Evolutionary conservation across 257 asterid genomes (phyloP).

Genomic region (Echites panduratus): DNA sequence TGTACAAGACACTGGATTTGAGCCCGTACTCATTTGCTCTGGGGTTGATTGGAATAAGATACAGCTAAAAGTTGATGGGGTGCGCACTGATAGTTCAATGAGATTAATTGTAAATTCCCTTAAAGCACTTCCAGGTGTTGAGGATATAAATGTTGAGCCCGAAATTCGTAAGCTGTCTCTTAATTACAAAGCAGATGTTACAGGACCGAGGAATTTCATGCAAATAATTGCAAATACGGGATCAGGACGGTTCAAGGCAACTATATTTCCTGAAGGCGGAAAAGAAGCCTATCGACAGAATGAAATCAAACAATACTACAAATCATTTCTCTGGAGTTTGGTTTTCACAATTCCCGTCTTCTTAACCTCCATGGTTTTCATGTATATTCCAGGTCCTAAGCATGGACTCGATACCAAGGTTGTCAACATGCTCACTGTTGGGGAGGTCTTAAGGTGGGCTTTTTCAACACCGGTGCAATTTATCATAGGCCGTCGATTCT

Average conservation of each 20-base stretch:
- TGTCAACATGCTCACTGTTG: slow-evolving; percentile 34
- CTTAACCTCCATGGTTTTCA: slow-evolving; percentile 38
- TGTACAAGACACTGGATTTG: slow-evolving; percentile 30
- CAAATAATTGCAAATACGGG: slow-evolving; percentile 32
- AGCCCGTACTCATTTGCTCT: slow-evolving; percentile 25
- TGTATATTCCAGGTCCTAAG: slow-evolving; percentile 37
- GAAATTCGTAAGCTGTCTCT: slow-evolving; percentile 25
- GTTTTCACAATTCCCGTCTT: slow-evolving; percentile 37
- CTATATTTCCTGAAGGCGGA: slow-evolving; percentile 30
- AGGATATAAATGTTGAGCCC: slow-evolving; percentile 24
- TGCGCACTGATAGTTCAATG: slow-evolving; percentile 18
- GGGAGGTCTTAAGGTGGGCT: slow-evolving; percentile 33
- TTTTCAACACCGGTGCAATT: slow-evolving; percentile 39
- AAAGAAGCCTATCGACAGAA: slow-evolving; percentile 23
- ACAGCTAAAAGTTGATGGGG: slow-evolving; percentile 35
- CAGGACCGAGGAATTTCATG: slow-evolving; percentile 39
- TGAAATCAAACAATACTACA: slow-evolving; percentile 26
- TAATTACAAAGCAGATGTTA: slow-evolving; percentile 31
- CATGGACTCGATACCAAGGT: slow-evolving; percentile 33
- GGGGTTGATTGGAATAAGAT: slow-evolving; percentile 31
- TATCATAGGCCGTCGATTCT: slow-evolving; percentile 40
- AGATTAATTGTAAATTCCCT: slow-evolving; percentile 26
- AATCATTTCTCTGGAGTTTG: slow-evolving; percentile 38
- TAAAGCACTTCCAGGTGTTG: slow-evolving; percentile 31
- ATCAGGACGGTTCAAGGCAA: slow-evolving; percentile 36